Percentiles rank a stretch among this genome's conserved stretches.
Conservation (phyloP, 1,284 basidiomycete species). For the Exobasidium rhododendri region DNA sequence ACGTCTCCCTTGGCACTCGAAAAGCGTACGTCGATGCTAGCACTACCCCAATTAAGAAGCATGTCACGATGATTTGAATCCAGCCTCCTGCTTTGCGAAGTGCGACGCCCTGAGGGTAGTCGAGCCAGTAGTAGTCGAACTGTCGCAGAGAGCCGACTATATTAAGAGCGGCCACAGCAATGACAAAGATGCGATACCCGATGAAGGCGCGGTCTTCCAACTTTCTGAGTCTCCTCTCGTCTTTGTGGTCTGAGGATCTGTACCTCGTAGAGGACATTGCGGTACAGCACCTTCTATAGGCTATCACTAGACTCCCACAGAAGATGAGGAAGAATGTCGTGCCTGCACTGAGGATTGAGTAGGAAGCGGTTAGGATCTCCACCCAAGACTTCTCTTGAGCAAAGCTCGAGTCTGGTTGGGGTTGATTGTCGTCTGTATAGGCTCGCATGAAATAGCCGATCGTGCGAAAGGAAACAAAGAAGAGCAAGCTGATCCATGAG, state of each 20-base stretch:
- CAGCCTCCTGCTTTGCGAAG: background rate
- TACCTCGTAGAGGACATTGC: background rate
- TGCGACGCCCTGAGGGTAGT: background rate
- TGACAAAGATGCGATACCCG: background rate
- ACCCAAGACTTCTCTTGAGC: background rate
- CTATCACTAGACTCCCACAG: background rate
- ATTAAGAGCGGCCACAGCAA: background rate
- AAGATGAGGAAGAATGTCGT: background rate
- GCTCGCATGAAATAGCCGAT: background rate
- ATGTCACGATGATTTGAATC: background rate
- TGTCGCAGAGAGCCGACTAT: background rate
- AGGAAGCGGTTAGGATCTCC: background rate
- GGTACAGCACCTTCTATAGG: background rate
- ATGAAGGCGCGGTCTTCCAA: background rate
- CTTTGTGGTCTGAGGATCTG: background rate
- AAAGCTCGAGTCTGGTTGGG: background rate
- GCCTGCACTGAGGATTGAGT: background rate
- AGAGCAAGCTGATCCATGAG: background rate
- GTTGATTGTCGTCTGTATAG: background rate
- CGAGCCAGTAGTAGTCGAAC: background rate
- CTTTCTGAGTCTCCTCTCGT: background rate
- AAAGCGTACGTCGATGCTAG: background rate
- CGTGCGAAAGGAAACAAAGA: background rate
- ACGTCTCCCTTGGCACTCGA: background rate
- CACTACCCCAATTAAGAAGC: background rate